Evolutionary conservation across 129 eudicot genomes (phyloP).

Genomic region (Artemisia argyi): DNA sequence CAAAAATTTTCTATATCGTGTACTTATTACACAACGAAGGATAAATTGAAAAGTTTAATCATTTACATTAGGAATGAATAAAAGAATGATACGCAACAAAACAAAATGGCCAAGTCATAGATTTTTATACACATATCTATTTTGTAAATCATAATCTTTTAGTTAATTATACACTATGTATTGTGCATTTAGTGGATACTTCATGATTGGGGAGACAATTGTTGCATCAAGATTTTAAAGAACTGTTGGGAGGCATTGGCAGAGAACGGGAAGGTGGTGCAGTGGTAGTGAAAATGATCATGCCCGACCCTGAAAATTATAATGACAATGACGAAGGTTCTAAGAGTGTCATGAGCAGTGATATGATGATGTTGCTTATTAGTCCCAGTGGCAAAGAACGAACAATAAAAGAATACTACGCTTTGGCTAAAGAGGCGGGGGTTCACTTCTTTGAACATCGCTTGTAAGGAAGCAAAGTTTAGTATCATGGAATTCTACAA

Average conservation of each 20-base stretch:
- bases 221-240: too few species aligned
- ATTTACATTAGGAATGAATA: too few species aligned
- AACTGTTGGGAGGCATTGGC: constrained; percentile 12
- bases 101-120: too few species aligned
- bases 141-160: too few species aligned
- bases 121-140: too few species aligned
- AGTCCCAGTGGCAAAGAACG: constrained; percentile 47
- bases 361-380: constrained; percentile 34
- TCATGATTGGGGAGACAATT: too few species aligned
- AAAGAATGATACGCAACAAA: too few species aligned
- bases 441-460: constrained; percentile 18
- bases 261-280: constrained; percentile 37
- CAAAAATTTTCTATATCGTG: too few species aligned
- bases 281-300: constrained; percentile 36
- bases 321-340: constrained; percentile 4
- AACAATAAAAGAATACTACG: constrained; percentile 25
- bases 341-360: constrained; percentile 8
- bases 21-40: too few species aligned
- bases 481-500: constrained; percentile 45
- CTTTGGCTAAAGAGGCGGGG: constrained; percentile 41
- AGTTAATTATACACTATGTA: too few species aligned
- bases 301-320: constrained; percentile 32
- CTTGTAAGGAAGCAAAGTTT: constrained; percentile 21
- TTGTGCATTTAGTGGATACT: too few species aligned
- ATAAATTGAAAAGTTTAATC: too few species aligned